These are phyloP conservation scores for Zasmidium citrigriseum DNA, from an alignment of 2,329 filamentous ascomycete species.

Conservation along the genomic window DNA sequence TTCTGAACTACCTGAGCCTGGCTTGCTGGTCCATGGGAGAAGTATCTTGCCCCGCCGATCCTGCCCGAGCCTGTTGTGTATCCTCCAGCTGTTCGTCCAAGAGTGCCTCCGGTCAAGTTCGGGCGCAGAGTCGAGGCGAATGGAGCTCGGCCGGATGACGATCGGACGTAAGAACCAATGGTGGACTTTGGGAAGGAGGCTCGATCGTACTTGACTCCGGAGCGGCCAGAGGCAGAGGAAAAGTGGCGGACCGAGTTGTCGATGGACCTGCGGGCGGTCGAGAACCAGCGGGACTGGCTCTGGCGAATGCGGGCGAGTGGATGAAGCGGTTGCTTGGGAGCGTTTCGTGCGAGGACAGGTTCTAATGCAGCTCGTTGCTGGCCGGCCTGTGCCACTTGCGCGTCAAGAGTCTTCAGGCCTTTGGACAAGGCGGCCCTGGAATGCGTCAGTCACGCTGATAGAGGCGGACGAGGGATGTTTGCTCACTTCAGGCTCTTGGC, in stretches of 20 bases:
- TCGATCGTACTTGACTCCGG: slow-evolving; percentile 49
- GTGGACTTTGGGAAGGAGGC: slow-evolving; percentile 58
- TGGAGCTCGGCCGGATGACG: slow-evolving; percentile 73
- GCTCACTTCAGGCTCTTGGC: slow-evolving; percentile 33
- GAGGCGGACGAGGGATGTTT: not conserved
- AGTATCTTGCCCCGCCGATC: slow-evolving; percentile 75
- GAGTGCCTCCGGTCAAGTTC: slow-evolving; percentile 83
- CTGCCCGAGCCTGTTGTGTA: slow-evolving; percentile 70
- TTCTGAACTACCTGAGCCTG: slow-evolving; percentile 92
- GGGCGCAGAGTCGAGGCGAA: slow-evolving; percentile 88
- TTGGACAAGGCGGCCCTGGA: slow-evolving; percentile 29
- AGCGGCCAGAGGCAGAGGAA: slow-evolving; percentile 46
- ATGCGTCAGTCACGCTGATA: not conserved
- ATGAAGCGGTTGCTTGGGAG: slow-evolving; percentile 60
- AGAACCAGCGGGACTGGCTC: slow-evolving; percentile 64
- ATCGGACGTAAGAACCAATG: slow-evolving; percentile 57
- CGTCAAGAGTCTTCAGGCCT: slow-evolving; percentile 31
- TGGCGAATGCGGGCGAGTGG: slow-evolving; percentile 65
- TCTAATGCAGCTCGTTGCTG: slow-evolving; percentile 50
- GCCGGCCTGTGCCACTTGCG: slow-evolving; percentile 35
- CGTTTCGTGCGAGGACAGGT: slow-evolving; percentile 60
- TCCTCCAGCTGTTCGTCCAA: slow-evolving; percentile 85
- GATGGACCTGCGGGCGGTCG: slow-evolving; percentile 52
- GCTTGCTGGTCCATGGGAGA: slow-evolving; percentile 81
- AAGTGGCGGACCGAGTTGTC: slow-evolving; percentile 52